Evolutionary conservation across 176 grass and related monocot species (phyloP).

Genomic region (maize (Zea mays)): DNA sequence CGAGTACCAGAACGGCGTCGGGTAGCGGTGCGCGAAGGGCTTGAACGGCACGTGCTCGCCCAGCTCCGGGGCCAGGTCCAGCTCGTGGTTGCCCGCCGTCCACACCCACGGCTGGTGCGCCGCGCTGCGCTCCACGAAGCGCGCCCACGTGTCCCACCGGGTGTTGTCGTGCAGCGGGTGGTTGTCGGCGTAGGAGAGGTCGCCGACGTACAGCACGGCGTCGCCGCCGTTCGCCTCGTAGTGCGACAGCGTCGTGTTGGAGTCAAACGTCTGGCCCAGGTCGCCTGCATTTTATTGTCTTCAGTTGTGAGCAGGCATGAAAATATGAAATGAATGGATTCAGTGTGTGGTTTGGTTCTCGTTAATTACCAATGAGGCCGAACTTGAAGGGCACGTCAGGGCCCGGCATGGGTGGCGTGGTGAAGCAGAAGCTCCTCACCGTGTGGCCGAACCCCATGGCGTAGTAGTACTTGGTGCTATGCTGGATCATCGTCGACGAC

Average conservation of each 20-base stretch:
- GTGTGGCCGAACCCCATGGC: conserved; percentile 39
- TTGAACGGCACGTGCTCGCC: conserved; percentile 61
- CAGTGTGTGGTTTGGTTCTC: not conserved
- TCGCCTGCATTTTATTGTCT: conserved; percentile 42
- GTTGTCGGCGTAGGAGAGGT: conserved; percentile 74
- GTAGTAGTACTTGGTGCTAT: conserved; percentile 45
- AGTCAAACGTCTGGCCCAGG: conserved; percentile 75
- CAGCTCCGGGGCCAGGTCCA: conserved; percentile 55
- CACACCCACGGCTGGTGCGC: conserved; percentile 75
- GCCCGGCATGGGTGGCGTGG: conserved; percentile 57
- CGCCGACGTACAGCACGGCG: conserved; percentile 62
- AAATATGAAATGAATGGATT: not conserved
- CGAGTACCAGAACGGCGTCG: conserved; percentile 59
- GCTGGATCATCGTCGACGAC: not conserved
- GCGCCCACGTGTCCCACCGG: conserved; percentile 69
- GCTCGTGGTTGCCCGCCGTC: conserved; percentile 70
- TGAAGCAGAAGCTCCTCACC: conserved; percentile 67
- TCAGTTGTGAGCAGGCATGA: too few relatives aligned
- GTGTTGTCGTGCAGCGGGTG: conserved; percentile 57
- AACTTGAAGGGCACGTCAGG: conserved; percentile 83
- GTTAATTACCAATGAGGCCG: conserved; percentile 66
- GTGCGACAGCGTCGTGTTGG: conserved; percentile 62
- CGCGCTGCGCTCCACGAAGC: conserved; percentile 56
- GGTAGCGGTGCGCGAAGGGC: conserved; percentile 62
- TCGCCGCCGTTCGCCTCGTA: conserved; percentile 45